Evolutionary conservation across 129 eudicot genomes (phyloP).

Genomic region (Flaveria robusta): DNA sequence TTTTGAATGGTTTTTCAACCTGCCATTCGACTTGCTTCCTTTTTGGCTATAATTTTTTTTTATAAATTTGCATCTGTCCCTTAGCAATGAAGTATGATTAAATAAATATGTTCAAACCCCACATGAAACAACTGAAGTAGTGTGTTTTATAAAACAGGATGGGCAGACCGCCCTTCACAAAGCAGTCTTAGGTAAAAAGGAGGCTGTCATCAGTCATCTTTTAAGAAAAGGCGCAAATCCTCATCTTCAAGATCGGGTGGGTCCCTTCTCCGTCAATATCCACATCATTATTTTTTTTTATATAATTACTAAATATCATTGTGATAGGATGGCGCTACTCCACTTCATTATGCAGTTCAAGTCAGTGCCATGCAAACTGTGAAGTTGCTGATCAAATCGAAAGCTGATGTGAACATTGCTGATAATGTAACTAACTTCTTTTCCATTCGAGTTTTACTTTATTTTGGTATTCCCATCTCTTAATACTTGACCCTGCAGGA

Average conservation of each 20-base stretch:
- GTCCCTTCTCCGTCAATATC: slow-evolving; percentile 17
- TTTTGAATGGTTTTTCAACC: too few relatives aligned
- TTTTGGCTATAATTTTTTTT: neutral
- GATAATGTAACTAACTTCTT: slow-evolving; percentile 65
- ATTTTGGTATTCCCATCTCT: neutral
- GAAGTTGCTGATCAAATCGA: slow-evolving; percentile 74
- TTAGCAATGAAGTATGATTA: neutral
- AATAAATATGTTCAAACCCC: neutral
- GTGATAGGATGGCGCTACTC: slow-evolving; percentile 81
- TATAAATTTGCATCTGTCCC: neutral
- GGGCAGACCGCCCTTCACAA: slow-evolving; percentile 82
- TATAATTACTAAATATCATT: slow-evolving; percentile 9
- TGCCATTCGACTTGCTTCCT: neutral
- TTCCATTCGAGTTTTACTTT: neutral
- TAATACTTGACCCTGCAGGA: slow-evolving; percentile 46
- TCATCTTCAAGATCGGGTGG: slow-evolving; percentile 63
- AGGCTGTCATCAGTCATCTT: slow-evolving; percentile 88
- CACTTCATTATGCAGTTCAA: slow-evolving; percentile 98
- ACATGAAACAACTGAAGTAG: slow-evolving; percentile 12
- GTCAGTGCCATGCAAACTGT: slow-evolving; percentile 93
- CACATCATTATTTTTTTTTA: neutral
- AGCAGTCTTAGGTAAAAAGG: slow-evolving; percentile 75
- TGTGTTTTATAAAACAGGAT: slow-evolving; percentile 50
- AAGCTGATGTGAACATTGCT: slow-evolving; percentile 67
- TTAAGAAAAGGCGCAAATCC: slow-evolving; percentile 90